Conservation (phyloP, 106 monocot genomes). For the Allium fistulosum region DNA sequence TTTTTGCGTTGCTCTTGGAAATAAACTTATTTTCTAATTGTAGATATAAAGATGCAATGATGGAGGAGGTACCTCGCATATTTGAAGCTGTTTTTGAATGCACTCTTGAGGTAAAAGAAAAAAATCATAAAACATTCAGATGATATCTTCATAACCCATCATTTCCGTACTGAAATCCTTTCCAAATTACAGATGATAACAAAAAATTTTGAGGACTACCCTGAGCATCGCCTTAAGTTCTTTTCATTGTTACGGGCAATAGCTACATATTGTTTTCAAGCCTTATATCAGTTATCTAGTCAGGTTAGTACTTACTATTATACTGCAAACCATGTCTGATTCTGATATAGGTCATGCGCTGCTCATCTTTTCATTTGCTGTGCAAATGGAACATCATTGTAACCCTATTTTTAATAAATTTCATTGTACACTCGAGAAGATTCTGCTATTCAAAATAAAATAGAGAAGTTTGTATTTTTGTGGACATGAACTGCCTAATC, state of each 20-base stretch:
- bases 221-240: conserved; percentile 93
- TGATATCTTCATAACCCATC: not conserved
- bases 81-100: conserved; percentile 95
- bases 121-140: not conserved
- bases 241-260: conserved; percentile 82
- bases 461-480: no score
- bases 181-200: conserved; percentile 69
- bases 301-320: conserved; percentile 36
- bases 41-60: conserved; percentile 78
- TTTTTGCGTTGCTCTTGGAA: no score
- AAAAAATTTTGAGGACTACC: conserved; percentile 96
- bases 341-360: no score
- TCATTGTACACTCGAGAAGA: no score
- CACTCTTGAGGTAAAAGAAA: conserved; percentile 62
- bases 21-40: not conserved
- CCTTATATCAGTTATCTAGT: conserved; percentile 73
- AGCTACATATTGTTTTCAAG: conserved; percentile 86
- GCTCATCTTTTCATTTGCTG: no score
- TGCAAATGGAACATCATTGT: no score
- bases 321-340: no score
- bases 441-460: no score
- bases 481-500: no score
- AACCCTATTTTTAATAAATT: no score
- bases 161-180: not conserved
- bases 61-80: conserved; percentile 83